Percentiles rank a stretch among this genome's conserved stretches.
phyloP scores from a whole-genome alignment of 371 early-diverging fungal genomes.

The Zopfochytrium polystomum region DNA sequence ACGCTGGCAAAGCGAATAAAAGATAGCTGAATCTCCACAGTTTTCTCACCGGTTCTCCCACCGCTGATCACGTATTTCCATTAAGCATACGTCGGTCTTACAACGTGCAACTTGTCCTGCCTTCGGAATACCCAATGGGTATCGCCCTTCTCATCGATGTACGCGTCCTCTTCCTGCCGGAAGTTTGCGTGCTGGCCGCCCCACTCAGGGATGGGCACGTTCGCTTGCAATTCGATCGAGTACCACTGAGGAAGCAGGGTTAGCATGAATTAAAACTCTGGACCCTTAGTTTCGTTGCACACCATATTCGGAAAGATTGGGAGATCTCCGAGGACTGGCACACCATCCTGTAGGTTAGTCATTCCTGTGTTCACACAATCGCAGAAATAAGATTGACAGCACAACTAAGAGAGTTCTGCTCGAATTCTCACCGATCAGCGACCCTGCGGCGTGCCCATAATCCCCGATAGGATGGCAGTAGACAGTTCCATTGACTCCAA shows the following conservation, averaged over 20 bases:
- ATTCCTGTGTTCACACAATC: no score
- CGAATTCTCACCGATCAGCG: slow-evolving; percentile 25
- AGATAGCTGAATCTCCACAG: no score
- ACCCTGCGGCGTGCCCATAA: slow-evolving; percentile 18
- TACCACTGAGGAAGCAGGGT: no score
- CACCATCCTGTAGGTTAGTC: slow-evolving; percentile 24
- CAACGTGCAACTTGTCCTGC: slow-evolving; percentile 9
- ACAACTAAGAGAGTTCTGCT: no score
- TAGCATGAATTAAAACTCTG: no score
- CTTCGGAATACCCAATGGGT: slow-evolving; percentile 13
- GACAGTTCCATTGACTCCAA: slow-evolving; percentile 16
- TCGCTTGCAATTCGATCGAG: slow-evolving; percentile 20
- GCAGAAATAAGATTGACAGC: no score
- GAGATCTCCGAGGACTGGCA: slow-evolving; percentile 20
- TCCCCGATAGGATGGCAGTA: slow-evolving; percentile 28
- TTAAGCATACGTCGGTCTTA: no score
- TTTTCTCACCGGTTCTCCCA: no score
- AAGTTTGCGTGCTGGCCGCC: slow-evolving; percentile 12
- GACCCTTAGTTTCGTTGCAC: no score
- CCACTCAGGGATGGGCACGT: slow-evolving; percentile 19
- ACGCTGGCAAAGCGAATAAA: no score
- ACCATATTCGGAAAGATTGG: slow-evolving; percentile 17
- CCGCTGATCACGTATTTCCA: no score
- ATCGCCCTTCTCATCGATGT: slow-evolving; percentile 3
- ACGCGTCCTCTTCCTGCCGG: slow-evolving; percentile 23